Conservation (phyloP, 2,329 filamentous ascomycete species). For the Penicillium paneum region DNA sequence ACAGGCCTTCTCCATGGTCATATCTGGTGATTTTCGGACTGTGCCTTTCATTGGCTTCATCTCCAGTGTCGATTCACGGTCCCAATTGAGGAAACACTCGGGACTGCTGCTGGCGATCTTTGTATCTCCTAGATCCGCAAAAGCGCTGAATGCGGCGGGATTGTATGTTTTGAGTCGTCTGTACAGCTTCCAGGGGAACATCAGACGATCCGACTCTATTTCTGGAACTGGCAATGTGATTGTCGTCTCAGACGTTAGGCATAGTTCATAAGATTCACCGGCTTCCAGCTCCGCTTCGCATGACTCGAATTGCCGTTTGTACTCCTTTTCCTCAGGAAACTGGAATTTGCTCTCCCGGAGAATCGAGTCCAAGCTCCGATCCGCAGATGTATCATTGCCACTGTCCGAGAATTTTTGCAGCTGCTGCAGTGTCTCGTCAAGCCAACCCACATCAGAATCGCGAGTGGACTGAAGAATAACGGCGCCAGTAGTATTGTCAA, state of each 20-base stretch:
- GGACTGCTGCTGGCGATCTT: conserved; percentile 82
- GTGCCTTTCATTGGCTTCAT: conserved; percentile 97
- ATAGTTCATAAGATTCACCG: conserved; percentile 82
- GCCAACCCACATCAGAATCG: conserved; percentile 48
- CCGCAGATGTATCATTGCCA: conserved; percentile 9
- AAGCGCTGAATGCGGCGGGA: conserved; percentile 81
- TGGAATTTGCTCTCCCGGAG: conserved; percentile 29
- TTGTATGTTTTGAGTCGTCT: conserved; percentile 66
- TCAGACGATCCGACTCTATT: conserved; percentile 25
- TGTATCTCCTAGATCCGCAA: conserved; percentile 64
- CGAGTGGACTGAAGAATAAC: conserved; percentile 67
- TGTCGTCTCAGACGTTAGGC: conserved; percentile 71
- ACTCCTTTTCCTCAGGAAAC: conserved; percentile 48
- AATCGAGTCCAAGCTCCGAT: conserved; percentile 32
- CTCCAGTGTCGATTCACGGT: conserved; percentile 44
- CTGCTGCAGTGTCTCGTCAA: conserved; percentile 28
- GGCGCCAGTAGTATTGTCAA: conserved; percentile 65
- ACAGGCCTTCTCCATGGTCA: conserved; percentile 70
- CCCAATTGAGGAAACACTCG: conserved; percentile 79
- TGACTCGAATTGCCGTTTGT: conserved; percentile 63
- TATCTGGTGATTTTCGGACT: conserved; percentile 69
- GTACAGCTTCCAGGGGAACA: conserved; percentile 67
- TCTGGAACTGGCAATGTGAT: conserved; percentile 47
- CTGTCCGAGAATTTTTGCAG: conserved; percentile 20
- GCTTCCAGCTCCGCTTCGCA: conserved; percentile 71